These are phyloP conservation scores for Vaccinium corymbosum DNA, from an alignment of 148 eudicot species.

Conservation along the genomic window DNA sequence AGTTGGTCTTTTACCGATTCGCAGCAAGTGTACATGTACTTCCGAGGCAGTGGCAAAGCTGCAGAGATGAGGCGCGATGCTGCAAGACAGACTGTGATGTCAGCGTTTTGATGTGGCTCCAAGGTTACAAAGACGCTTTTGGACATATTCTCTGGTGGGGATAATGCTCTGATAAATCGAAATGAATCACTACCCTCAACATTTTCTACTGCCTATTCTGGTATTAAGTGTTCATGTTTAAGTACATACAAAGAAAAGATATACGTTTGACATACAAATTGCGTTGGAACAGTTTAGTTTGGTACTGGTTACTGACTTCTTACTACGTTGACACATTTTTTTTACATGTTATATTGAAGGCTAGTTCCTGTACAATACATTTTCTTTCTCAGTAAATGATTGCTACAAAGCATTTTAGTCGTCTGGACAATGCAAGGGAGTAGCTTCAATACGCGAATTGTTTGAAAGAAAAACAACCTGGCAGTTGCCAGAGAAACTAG, in stretches of 20 bases:
- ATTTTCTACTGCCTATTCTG: background rate
- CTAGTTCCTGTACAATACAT: background rate
- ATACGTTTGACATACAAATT: background rate
- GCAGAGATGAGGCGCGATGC: slow-evolving; percentile 57
- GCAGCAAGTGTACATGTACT: slow-evolving; percentile 68
- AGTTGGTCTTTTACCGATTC: background rate
- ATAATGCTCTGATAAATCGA: slow-evolving; percentile 9
- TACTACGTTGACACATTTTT: background rate
- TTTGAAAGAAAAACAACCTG: background rate
- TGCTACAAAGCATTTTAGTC: background rate
- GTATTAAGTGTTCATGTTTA: background rate
- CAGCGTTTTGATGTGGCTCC: slow-evolving; percentile 35
- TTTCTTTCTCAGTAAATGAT: background rate
- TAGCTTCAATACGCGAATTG: background rate
- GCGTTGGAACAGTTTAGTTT: background rate
- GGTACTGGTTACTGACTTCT: background rate
- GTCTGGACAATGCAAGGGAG: background rate
- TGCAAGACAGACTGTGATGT: slow-evolving; percentile 50
- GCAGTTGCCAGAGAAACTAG: background rate
- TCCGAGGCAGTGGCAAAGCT: slow-evolving; percentile 63
- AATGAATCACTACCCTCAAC: background rate
- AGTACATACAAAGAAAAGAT: background rate
- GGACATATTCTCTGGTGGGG: slow-evolving; percentile 13
- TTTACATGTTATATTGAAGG: background rate
- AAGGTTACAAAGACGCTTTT: background rate